Conservation (phyloP, 177 flowering plant genomes). For the Telopea speciosissima region DNA sequence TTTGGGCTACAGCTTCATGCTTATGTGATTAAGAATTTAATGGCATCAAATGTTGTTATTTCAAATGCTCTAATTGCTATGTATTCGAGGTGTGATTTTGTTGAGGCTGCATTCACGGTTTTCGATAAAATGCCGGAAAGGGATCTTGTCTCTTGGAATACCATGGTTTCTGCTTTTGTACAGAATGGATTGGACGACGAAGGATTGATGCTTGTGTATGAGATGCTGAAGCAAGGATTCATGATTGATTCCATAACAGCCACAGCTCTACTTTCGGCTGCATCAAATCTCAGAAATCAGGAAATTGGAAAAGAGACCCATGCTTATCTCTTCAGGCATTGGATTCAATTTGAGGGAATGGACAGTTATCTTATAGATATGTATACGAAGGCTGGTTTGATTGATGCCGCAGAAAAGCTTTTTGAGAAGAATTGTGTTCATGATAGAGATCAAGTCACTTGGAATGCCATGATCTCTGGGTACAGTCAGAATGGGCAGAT, state of each 20-base stretch:
- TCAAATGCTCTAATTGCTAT: slow-evolving; percentile 59
- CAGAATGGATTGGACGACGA: slow-evolving; percentile 79
- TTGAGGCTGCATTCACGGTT: slow-evolving; percentile 49
- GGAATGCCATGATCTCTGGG: slow-evolving; percentile 90
- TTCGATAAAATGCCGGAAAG: slow-evolving; percentile 64
- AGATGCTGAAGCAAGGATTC: slow-evolving; percentile 70
- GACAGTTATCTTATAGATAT: slow-evolving; percentile 79
- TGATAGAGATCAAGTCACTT: slow-evolving; percentile 65
- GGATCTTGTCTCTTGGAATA: slow-evolving; percentile 91
- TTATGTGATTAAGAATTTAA: slow-evolving; percentile 45
- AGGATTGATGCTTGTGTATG: slow-evolving; percentile 69
- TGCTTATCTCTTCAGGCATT: slow-evolving; percentile 68
- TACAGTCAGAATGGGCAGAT: slow-evolving; percentile 57
- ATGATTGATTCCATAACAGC: slow-evolving; percentile 57
- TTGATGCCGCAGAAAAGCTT: slow-evolving; percentile 36
- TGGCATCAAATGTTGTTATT: slow-evolving; percentile 28
- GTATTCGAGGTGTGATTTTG: slow-evolving; percentile 73
- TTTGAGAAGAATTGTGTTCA: slow-evolving; percentile 27
- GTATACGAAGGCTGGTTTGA: slow-evolving; percentile 77
- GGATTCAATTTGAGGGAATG: slow-evolving; percentile 74
- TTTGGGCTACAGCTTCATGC: slow-evolving; percentile 70
- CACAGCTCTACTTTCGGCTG: slow-evolving; percentile 74
- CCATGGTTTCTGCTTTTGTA: slow-evolving; percentile 74
- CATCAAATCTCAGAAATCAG: slow-evolving; percentile 60
- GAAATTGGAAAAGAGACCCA: slow-evolving; percentile 73